Conservation (phyloP, 2,329 filamentous ascomycete species). For the Trichoderma sp. region DNA sequence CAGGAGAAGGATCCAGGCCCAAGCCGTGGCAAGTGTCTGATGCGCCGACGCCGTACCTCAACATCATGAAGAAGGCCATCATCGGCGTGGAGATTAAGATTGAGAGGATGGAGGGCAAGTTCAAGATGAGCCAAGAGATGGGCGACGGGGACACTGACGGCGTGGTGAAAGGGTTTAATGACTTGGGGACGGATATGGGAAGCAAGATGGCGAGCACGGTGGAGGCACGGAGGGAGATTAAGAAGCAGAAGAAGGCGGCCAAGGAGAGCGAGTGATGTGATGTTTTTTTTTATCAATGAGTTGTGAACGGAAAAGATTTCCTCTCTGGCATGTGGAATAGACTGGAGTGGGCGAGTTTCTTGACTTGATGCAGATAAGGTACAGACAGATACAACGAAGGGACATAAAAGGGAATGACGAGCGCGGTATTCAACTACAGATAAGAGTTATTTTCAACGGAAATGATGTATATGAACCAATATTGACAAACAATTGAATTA, state of each 20-base stretch:
- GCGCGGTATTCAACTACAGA: background rate
- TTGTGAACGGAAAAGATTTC: background rate
- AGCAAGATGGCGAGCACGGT: constrained; percentile 35
- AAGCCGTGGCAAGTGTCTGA: constrained; percentile 56
- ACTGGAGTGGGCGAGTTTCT: too few relatives aligned
- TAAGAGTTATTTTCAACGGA: background rate
- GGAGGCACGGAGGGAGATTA: constrained; percentile 31
- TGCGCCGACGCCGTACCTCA: constrained; percentile 55
- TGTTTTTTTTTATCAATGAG: too few relatives aligned
- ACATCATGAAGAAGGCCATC: constrained; percentile 57
- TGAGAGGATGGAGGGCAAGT: constrained; percentile 57
- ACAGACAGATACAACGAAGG: too few relatives aligned
- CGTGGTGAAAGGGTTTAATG: constrained; percentile 55
- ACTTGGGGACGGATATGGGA: constrained; percentile 32
- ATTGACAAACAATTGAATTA: background rate
- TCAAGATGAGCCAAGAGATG: constrained; percentile 67
- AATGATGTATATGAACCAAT: background rate
- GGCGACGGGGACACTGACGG: constrained; percentile 52
- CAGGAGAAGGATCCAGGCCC: constrained; percentile 29
- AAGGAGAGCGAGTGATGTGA: background rate
- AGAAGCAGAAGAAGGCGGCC: constrained; percentile 20
- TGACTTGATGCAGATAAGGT: too few relatives aligned
- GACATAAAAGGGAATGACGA: background rate
- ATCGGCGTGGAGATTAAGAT: constrained; percentile 61
- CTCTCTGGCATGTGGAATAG: background rate